Conservation (phyloP, 306 rosid genomes). For the Aeschynomene evenia region DNA sequence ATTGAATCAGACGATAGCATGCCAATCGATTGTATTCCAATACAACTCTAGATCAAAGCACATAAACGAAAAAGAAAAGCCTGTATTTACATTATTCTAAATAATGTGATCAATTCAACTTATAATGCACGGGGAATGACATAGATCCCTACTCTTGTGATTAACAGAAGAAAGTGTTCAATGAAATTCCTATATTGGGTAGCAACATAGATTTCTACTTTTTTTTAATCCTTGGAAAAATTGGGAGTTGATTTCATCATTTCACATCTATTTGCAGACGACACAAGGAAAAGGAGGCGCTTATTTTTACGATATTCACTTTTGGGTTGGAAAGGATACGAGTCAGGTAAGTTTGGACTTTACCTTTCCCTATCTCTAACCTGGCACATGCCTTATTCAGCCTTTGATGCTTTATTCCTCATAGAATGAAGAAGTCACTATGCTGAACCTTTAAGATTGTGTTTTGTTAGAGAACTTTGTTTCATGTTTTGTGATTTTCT, state of each 20-base stretch:
- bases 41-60: slow-evolving; percentile 8
- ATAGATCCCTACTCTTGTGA: not conserved
- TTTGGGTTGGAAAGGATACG: slow-evolving; percentile 98
- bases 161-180: not conserved
- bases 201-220: slow-evolving; percentile 7
- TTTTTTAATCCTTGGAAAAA: not conserved
- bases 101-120: slow-evolving; percentile 2
- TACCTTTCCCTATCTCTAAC: slow-evolving; percentile 22
- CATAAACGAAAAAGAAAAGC: not conserved
- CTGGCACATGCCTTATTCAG: slow-evolving; percentile 21
- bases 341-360: slow-evolving; percentile 71
- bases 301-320: slow-evolving; percentile 82
- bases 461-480: not conserved
- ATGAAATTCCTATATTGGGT: slow-evolving; percentile 3
- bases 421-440: slow-evolving; percentile 13
- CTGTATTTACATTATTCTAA: not conserved
- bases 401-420: not conserved
- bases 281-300: slow-evolving; percentile 90
- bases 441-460: slow-evolving; percentile 2
- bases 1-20: slow-evolving; percentile 7
- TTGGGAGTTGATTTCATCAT: slow-evolving; percentile 25
- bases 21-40: not conserved
- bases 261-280: slow-evolving; percentile 60
- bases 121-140: slow-evolving; percentile 8
- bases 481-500: not conserved